Conservation (phyloP, 2,329 filamentous ascomycete species). For the Colletotrichum scovillei region DNA sequence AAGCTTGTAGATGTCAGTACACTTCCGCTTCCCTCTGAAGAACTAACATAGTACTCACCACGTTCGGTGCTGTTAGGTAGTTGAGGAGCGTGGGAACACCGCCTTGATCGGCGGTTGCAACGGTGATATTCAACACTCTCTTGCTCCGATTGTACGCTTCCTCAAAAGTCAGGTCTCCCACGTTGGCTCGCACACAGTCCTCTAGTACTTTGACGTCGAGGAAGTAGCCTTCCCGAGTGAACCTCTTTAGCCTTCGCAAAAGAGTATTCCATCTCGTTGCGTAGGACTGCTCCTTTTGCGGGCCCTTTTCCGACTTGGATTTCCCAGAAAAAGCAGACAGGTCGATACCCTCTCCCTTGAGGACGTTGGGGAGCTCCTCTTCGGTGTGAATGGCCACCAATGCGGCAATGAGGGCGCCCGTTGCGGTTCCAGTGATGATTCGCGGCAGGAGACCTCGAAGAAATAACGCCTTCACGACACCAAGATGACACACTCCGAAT, state of each 20-base stretch:
- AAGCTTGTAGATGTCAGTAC: constrained; percentile 59
- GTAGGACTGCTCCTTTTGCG: constrained; percentile 50
- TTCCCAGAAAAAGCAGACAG: constrained; percentile 75
- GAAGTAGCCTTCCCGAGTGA: constrained; percentile 82
- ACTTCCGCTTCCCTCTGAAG: background rate
- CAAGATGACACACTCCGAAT: constrained; percentile 90
- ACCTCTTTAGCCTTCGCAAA: constrained; percentile 73
- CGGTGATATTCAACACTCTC: constrained; percentile 89
- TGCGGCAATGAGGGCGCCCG: constrained; percentile 89
- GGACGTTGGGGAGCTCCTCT: constrained; percentile 81
- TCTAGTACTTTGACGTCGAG: constrained; percentile 85
- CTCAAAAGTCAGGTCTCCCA: constrained; percentile 91
- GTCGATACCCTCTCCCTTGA: constrained; percentile 85
- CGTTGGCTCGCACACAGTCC: constrained; percentile 84
- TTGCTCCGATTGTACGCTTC: constrained; percentile 91
- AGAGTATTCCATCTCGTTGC: constrained; percentile 68
- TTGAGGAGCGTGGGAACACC: constrained; percentile 89
- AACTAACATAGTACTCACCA: constrained; percentile 67
- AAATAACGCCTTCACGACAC: constrained; percentile 89
- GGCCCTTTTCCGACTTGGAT: constrained; percentile 43
- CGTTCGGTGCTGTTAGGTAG: constrained; percentile 92
- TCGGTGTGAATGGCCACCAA: constrained; percentile 89
- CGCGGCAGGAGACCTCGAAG: constrained; percentile 83
- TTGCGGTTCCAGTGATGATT: constrained; percentile 92
- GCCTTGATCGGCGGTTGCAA: constrained; percentile 78